Conservation (phyloP, 2,329 filamentous ascomycete species). For the Xylariaceae sp. region DNA sequence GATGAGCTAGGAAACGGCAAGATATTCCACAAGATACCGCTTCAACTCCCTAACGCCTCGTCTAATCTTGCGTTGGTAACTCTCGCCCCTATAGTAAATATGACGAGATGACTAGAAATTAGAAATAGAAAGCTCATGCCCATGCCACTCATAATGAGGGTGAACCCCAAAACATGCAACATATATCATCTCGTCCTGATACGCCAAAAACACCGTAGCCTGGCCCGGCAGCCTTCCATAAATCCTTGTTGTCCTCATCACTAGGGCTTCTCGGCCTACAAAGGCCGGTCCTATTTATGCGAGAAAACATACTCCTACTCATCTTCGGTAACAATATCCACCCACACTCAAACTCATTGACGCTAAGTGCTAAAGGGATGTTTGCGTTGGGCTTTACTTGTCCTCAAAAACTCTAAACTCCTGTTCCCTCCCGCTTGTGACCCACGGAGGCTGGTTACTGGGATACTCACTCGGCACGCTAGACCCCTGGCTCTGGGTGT, state of each 20-base stretch:
- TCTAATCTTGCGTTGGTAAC: conserved; percentile 22
- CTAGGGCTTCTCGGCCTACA: background rate
- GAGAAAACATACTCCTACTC: too few relatives aligned
- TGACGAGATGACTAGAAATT: conserved; percentile 1
- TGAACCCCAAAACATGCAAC: background rate
- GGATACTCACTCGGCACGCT: conserved; percentile 42
- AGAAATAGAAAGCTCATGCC: background rate
- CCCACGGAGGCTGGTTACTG: conserved; percentile 37
- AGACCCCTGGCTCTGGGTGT: conserved; percentile 30
- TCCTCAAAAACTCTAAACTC: conserved; percentile 30
- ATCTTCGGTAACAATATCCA: too few relatives aligned
- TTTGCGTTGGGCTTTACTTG: background rate
- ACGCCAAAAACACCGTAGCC: conserved; percentile 20
- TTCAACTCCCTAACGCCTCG: conserved; percentile 26
- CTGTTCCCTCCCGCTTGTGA: conserved; percentile 25
- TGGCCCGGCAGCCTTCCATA: background rate
- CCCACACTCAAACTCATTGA: too few relatives aligned
- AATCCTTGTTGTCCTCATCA: background rate
- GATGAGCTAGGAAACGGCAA: background rate
- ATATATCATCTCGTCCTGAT: background rate
- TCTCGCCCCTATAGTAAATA: background rate
- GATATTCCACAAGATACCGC: conserved; percentile 13
- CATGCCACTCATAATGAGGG: conserved; percentile 8
- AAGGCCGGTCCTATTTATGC: background rate
- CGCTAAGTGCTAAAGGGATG: background rate